phyloP scores from a whole-genome alignment of 805 yeast genomes.

The Metschnikowia amazonensis region DNA sequence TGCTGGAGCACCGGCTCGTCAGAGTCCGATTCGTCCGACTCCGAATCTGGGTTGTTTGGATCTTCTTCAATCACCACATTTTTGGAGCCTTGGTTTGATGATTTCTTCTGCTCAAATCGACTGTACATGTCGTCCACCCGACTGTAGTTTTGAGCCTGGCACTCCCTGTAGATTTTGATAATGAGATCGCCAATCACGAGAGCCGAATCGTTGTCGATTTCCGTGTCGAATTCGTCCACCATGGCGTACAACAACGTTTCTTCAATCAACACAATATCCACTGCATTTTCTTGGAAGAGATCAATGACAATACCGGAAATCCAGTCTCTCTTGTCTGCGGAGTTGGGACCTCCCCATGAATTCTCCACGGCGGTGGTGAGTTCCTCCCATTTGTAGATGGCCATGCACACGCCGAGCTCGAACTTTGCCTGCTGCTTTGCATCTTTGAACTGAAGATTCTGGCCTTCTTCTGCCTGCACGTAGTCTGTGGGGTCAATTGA shows the following conservation, averaged over 20 bases:
- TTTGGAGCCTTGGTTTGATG: conserved; percentile 24
- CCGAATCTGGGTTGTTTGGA: conserved; percentile 58
- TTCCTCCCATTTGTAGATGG: conserved; percentile 86
- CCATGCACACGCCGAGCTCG: conserved; percentile 91
- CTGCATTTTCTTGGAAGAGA: conserved; percentile 60
- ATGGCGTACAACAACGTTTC: conserved; percentile 82
- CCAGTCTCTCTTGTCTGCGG: conserved; percentile 94
- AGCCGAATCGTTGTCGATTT: conserved; percentile 87
- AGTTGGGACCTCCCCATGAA: conserved; percentile 93
- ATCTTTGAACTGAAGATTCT: conserved; percentile 44
- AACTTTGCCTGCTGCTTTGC: conserved; percentile 77
- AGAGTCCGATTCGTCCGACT: conserved; percentile 41
- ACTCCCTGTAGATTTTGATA: conserved; percentile 62
- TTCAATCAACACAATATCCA: conserved; percentile 78
- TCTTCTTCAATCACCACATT: conserved; percentile 53
- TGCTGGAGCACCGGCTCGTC: conserved; percentile 41
- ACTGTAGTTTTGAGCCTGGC: conserved; percentile 48
- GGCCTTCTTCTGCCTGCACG: conserved; percentile 50
- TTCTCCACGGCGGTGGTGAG: conserved; percentile 84
- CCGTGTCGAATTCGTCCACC: conserved; percentile 91
- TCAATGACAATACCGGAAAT: conserved; percentile 78
- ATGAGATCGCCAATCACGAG: conserved; percentile 66
- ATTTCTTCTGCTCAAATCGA: conserved; percentile 55
- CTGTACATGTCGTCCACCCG: conserved; percentile 57
- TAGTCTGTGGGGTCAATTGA: conserved; percentile 46